Conservation (phyloP, 2,329 filamentous ascomycete genomes). For the Dothiorella sarmentorum region DNA sequence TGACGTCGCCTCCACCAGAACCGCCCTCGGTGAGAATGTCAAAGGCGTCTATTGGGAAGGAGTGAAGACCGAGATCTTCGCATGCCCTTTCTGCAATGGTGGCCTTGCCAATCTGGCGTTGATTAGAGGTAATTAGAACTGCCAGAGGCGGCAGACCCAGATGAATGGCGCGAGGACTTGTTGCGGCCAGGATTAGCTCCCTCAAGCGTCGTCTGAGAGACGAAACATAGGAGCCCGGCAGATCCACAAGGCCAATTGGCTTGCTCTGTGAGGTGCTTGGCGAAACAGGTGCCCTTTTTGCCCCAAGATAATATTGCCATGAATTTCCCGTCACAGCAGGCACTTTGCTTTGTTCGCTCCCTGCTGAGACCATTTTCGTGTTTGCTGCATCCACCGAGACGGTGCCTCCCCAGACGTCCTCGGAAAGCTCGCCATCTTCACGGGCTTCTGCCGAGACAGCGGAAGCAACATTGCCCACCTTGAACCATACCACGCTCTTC, state of each 20-base stretch:
- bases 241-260: conserved; percentile 49
- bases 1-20: conserved; percentile 82
- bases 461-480: conserved; percentile 68
- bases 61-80: conserved; percentile 84
- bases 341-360: conserved; percentile 76
- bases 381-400: conserved; percentile 81
- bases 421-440: conserved; percentile 58
- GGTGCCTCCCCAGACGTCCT: conserved; percentile 79
- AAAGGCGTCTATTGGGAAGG: conserved; percentile 84
- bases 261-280: conserved; percentile 53
- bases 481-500: conserved; percentile 79
- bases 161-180: conserved; percentile 80
- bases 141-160: conserved; percentile 84
- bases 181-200: conserved; percentile 83
- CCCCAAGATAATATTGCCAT: conserved; percentile 87
- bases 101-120: conserved; percentile 91
- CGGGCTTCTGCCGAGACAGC: conserved; percentile 50
- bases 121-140: conserved; percentile 84
- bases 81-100: conserved; percentile 73
- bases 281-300: conserved; percentile 62
- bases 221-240: conserved; percentile 43
- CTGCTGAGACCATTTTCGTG: conserved; percentile 88
- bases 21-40: conserved; percentile 92
- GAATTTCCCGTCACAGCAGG: conserved; percentile 72
- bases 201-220: conserved; percentile 62